Evolutionary conservation across 495 filamentous ascomycete species (phyloP), one percentile per base, ranked within the genome.

Genomic region (Cladorrhinum samala): DNA sequence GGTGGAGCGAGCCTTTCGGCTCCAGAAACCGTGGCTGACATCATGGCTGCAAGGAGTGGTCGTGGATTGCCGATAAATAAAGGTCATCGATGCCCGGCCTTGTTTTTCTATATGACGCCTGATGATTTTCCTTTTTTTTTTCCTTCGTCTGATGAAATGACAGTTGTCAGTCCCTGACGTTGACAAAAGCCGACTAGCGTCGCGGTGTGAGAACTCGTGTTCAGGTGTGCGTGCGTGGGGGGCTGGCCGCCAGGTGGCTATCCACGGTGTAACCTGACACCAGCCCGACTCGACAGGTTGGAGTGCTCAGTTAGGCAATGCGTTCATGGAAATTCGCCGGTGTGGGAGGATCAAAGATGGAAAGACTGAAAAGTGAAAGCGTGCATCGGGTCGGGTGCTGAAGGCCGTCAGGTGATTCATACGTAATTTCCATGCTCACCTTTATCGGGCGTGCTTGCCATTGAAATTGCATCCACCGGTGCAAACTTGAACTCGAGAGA

Each of bases 81-180:
- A 27, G 39, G 41, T 25, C 37, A 25, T 55, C 48, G 53, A 49
- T 55, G 46, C 53, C 46, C 46, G 46, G 53, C 53, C 53, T 4
- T 17, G 11, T 24, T 19, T 33, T 33, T 33, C 11, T 33, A 11
- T 33, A 33, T 33, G 27, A 33, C 27, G 27, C 27, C 27, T 33
- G n/a, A n/a, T n/a, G n/a, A n/a, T n/a, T 11, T 33, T 33, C 11
- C 11, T 33, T 33, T 11, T 33, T 33, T 33, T 6, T 33, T 5
- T 11, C 27, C 27, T 33, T 33, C 5, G 27, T 33, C 11, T 33
- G 27, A 33, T 5, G 27, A 5, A 11, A 11, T 33, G 27, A 33
- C 27, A 33, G 27, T 33, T 33, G 27, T 33, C 27, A 33, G 11
- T 5, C 11, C 11, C 27, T 33, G 27, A 33, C 27, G 27, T 33